These are phyloP conservation scores for Aspergillus kassunensis DNA, from an alignment of 495 filamentous ascomycete genomes.

Conservation along the genomic window DNA sequence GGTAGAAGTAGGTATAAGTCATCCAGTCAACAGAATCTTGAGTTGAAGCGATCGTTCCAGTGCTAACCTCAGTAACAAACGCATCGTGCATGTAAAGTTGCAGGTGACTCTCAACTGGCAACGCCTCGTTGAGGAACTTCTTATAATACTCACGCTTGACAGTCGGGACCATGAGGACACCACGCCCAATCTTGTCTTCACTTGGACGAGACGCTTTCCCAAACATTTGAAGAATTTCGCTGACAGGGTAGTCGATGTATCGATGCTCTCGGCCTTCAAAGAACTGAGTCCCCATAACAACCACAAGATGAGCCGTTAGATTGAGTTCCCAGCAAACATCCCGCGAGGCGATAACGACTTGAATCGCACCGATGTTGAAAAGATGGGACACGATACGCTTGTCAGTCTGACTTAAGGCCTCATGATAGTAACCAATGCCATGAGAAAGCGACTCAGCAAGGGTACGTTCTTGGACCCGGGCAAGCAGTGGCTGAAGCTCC, in stretches of 20 bases:
- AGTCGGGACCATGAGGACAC: constrained; percentile 89
- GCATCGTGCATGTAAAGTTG: constrained; percentile 89
- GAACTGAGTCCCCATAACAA: constrained; percentile 98
- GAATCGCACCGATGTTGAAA: constrained; percentile 86
- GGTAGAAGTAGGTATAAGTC: constrained; percentile 98
- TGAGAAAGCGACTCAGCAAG: constrained; percentile 90
- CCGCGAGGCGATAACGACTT: constrained; percentile 86
- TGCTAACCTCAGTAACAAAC: constrained; percentile 95
- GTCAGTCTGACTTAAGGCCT: constrained; percentile 81
- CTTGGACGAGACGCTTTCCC: constrained; percentile 81
- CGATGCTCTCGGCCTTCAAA: constrained; percentile 96
- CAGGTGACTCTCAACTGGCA: constrained; percentile 93
- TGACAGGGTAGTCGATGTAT: constrained; percentile 94
- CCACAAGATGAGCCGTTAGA: constrained; percentile 79
- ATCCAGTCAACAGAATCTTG: constrained; percentile 99
- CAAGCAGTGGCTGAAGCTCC: constrained; percentile 76
- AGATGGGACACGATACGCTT: constrained; percentile 91
- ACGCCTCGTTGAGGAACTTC: constrained; percentile 95
- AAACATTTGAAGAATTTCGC: constrained; percentile 99
- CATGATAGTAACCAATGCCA: constrained; percentile 96
- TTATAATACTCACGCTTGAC: constrained; percentile 97
- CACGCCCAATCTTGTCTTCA: constrained; percentile 75
- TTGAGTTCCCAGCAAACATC: constrained; percentile 97
- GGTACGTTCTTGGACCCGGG: constrained; percentile 76
- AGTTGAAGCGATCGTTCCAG: constrained; percentile 85